Percentiles rank a stretch among this genome's conserved stretches.
These are phyloP conservation scores for Diaporthe longicolla DNA, from an alignment of 2,329 filamentous ascomycete genomes.

Conservation along the genomic window DNA sequence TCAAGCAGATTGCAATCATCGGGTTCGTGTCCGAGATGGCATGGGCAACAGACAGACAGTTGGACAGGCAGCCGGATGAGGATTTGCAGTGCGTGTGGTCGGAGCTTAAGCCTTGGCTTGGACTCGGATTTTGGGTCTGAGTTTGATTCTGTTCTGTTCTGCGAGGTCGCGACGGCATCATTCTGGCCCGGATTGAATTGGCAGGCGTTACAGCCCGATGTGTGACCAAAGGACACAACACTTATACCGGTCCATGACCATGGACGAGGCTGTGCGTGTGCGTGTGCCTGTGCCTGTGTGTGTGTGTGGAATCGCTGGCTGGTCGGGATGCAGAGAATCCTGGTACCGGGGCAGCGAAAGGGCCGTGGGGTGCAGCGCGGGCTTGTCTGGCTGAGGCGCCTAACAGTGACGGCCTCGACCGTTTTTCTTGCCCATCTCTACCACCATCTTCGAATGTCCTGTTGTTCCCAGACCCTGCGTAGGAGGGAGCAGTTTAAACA, in stretches of 20 bases:
- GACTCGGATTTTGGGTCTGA: not conserved
- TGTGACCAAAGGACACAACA: conserved; percentile 21
- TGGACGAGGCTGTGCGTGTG: conserved; percentile 13
- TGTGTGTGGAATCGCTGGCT: conserved; percentile 19
- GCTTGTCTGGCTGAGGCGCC: conserved; percentile 26
- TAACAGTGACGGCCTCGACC: conserved; percentile 23
- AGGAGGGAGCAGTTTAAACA: conserved; percentile 27
- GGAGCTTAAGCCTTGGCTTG: conserved; percentile 15
- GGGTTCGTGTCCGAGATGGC: conserved; percentile 18
- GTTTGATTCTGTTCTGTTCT: not conserved
- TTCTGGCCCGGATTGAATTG: not conserved
- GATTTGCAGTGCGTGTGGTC: conserved; percentile 28
- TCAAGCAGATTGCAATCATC: conserved; percentile 7
- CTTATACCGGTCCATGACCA: conserved; percentile 17
- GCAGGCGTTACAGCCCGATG: not conserved
- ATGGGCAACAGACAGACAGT: conserved; percentile 25
- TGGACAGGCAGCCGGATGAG: conserved; percentile 9
- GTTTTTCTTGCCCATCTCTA: not conserved
- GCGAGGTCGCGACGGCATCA: not conserved
- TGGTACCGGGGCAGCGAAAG: conserved; percentile 20
- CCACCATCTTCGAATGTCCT: conserved; percentile 11
- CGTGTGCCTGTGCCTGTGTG: no score
- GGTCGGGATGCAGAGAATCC: conserved; percentile 30
- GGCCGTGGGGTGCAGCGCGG: conserved; percentile 11
- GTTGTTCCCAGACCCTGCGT: conserved; percentile 9